Evolutionary conservation across 2,329 filamentous ascomycete genomes (phyloP).

Genomic region (Metarhizium rileyi): DNA sequence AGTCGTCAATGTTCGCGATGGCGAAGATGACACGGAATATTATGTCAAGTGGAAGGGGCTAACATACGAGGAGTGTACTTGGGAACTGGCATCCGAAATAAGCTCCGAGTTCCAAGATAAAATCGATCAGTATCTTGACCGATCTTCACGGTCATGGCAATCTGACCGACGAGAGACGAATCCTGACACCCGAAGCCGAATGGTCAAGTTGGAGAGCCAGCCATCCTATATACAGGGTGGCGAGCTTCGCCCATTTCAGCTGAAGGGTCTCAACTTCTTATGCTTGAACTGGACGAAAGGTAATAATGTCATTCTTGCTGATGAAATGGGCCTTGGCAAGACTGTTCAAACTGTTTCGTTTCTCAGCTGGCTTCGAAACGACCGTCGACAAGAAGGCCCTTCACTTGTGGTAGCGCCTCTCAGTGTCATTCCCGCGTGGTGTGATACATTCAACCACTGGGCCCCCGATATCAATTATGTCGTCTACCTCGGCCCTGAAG

Average conservation of each 20-base stretch:
- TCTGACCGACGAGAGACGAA: conserved; percentile 74
- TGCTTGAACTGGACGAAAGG: conserved; percentile 91
- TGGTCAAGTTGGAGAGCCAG: conserved; percentile 65
- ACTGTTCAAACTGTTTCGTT: conserved; percentile 97
- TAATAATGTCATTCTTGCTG: conserved; percentile 93
- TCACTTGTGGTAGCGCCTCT: conserved; percentile 96
- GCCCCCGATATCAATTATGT: conserved; percentile 94
- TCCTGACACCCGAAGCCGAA: conserved; percentile 62
- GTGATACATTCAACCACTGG: conserved; percentile 95
- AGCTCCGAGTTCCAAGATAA: conserved; percentile 73
- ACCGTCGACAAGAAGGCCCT: conserved; percentile 80
- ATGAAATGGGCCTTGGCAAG: conserved; percentile 98
- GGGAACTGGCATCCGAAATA: conserved; percentile 72
- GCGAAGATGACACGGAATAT: conserved; percentile 77
- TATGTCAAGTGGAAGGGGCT: conserved; percentile 95
- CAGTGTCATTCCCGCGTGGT: conserved; percentile 96
- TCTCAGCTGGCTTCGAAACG: conserved; percentile 91
- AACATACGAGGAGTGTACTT: conserved; percentile 89
- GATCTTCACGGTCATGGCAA: conserved; percentile 67
- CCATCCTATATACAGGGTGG: conserved; percentile 79
- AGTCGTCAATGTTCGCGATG: conserved; percentile 74
- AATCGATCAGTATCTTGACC: conserved; percentile 85
- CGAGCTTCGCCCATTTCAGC: conserved; percentile 83
- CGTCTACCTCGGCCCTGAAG: conserved; percentile 86
- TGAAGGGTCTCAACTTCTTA: conserved; percentile 89